These are phyloP conservation scores for Botrytis medusae DNA, from an alignment of 2,329 filamentous ascomycete genomes.

Conservation along the genomic window DNA sequence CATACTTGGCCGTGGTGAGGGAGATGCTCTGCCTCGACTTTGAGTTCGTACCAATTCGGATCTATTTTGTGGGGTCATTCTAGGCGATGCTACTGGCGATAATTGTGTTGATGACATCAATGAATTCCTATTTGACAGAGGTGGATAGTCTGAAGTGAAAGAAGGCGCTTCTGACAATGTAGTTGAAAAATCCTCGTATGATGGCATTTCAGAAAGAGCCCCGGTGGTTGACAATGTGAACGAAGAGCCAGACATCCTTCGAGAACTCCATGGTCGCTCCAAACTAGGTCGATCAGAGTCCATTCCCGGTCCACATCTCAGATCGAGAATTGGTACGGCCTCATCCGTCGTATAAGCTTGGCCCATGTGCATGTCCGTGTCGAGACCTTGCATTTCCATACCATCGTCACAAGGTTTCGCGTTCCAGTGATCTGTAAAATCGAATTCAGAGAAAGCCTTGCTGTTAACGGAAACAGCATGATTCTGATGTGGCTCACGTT, in stretches of 20 bases:
- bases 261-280: conserved; percentile 54
- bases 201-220: conserved; percentile 64
- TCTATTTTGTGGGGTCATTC: conserved; percentile 60
- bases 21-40: conserved; percentile 69
- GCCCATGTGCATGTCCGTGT: conserved; percentile 59
- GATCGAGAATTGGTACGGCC: conserved; percentile 60
- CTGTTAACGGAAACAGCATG: conserved; percentile 18
- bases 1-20: conserved; percentile 66
- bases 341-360: conserved; percentile 64
- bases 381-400: conserved; percentile 55
- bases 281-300: conserved; percentile 54
- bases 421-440: conserved; percentile 48
- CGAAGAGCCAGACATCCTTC: conserved; percentile 70
- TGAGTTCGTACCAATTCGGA: conserved; percentile 62
- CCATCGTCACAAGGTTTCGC: conserved; percentile 58
- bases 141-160: conserved; percentile 65
- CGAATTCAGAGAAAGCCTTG: conserved; percentile 22
- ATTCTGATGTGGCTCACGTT: conserved; percentile 45
- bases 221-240: conserved; percentile 70
- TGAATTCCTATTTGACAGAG: conserved; percentile 66
- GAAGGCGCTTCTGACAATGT: conserved; percentile 66
- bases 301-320: conserved; percentile 49
- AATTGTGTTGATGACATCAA: conserved; percentile 69
- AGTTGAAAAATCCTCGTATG: conserved; percentile 70
- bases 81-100: conserved; percentile 71